Evolutionary conservation across 257 asterid genomes (phyloP), one percentile per base, ranked within the genome.

Genomic region (Anisodus tanguticus): DNA sequence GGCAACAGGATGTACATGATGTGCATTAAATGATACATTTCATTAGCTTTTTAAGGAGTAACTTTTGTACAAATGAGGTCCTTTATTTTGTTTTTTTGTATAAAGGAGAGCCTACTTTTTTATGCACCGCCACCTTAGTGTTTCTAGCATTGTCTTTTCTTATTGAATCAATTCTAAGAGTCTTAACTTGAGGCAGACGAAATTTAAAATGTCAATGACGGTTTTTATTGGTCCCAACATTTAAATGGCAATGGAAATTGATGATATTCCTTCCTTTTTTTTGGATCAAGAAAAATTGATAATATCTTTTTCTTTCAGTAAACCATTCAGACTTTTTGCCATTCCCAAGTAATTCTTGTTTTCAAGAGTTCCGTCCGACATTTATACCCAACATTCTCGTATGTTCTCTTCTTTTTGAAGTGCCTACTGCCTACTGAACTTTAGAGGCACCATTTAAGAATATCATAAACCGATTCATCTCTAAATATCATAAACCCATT

Each of bases 261-360:
- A 31, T 77, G 13, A 77, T 7, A 26, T 8, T 53, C 63, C 26
- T 12, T 51, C 53, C 60, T 49, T 22, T 8, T 6, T 47, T 74
- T 49, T 74, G 45, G 43, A 74, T 49, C 60, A 74, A 74, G 6
- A 49, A 74, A 53, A 53, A 13, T 6, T 3, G 12, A 13, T 76
- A 45, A 19, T 76, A 12, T 53, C 55, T 51, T 49, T 76, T 77
- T 77, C 5, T 77, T 77, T 31, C 45, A 51, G 47, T 13, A 31
- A 53, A 35, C 49, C 82, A 51, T 53, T 54, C 41, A 77, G 15
- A 53, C 15, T 77, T 54, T 76, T 53, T 77, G 49, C 49, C 41
- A 31, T 77, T 77, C 31, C 64, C 64, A 51, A 13, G 82, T 77
- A 77, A 53, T 77, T 53, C 4, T 26, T 53, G 82, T 53, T 77